Conservation (phyloP, 2,329 filamentous ascomycete genomes). For the Aureobasidium sp. region DNA sequence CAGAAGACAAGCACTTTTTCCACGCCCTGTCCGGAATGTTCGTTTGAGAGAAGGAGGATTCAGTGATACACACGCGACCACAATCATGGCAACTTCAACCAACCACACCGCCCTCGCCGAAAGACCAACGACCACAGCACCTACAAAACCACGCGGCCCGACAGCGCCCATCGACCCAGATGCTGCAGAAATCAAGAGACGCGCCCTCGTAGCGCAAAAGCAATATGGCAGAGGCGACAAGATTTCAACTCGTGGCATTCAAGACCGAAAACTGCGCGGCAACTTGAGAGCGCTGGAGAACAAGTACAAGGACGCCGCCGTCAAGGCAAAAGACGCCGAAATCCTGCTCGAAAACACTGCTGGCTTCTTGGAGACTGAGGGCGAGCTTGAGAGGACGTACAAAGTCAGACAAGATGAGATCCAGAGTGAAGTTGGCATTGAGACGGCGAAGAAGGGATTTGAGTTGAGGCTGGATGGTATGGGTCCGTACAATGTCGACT, state of each 20-base stretch:
- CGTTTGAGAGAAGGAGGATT: background rate
- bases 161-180: conserved; percentile 28
- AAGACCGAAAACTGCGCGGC: conserved; percentile 81
- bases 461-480: conserved; percentile 76
- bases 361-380: conserved; percentile 83
- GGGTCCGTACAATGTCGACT: conserved; percentile 84
- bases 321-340: conserved; percentile 90
- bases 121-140: background rate
- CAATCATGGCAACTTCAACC: background rate
- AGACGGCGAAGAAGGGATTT: conserved; percentile 88
- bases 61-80: background rate
- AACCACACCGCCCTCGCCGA: conserved; percentile 5
- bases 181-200: conserved; percentile 28
- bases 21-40: background rate
- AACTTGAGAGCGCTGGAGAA: conserved; percentile 72
- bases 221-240: conserved; percentile 78
- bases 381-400: conserved; percentile 84
- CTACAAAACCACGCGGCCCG: conserved; percentile 16
- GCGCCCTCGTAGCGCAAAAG: conserved; percentile 43
- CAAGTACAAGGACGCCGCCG: conserved; percentile 72
- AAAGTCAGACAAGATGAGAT: conserved; percentile 89
- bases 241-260: conserved; percentile 65
- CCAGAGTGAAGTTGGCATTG: conserved; percentile 62
- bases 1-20: background rate
- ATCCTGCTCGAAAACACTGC: conserved; percentile 81